These are phyloP conservation scores for Fusarium sp. DNA, from an alignment of 2,329 filamentous ascomycete genomes.

Conservation along the genomic window DNA sequence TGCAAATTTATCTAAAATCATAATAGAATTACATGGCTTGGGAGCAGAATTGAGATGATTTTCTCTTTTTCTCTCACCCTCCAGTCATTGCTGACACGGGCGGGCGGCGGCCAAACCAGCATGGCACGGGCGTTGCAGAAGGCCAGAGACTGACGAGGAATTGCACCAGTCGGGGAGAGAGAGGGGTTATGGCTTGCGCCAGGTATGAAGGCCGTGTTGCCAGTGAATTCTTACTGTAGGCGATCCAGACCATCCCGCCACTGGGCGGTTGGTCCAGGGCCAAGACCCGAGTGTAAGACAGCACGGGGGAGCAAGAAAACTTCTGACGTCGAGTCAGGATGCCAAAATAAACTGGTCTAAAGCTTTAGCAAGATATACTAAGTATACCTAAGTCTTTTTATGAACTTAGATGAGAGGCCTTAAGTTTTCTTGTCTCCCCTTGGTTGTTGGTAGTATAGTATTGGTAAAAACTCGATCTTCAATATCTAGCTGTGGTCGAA, in stretches of 20 bases:
- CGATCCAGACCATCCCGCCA: constrained; percentile 6
- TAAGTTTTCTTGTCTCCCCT: no score
- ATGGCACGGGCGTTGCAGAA: constrained; percentile 22
- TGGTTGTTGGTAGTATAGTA: not conserved
- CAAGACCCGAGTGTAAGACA: not conserved
- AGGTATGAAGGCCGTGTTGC: constrained; percentile 23
- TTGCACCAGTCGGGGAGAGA: not conserved
- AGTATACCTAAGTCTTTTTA: not conserved
- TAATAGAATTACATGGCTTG: not conserved
- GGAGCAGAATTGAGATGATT: not conserved
- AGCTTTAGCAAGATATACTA: not conserved
- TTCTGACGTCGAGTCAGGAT: not conserved
- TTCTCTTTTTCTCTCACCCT: not conserved
- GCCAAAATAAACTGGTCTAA: not conserved
- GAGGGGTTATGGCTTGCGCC: constrained; percentile 26
- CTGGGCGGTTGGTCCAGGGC: not conserved
- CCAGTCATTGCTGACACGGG: constrained; percentile 23
- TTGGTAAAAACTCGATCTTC: not conserved
- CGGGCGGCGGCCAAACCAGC: constrained; percentile 7
- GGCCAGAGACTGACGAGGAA: constrained; percentile 18
- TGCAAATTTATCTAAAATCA: not conserved
- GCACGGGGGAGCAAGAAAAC: not conserved
- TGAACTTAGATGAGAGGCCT: not conserved
- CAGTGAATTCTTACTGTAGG: constrained; percentile 4
- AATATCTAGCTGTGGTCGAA: not conserved